Evolutionary conservation across 768 basidiomycete genomes (phyloP), one percentile per base, ranked within the genome.

Genomic region (Leucogyrophana mollusca): DNA sequence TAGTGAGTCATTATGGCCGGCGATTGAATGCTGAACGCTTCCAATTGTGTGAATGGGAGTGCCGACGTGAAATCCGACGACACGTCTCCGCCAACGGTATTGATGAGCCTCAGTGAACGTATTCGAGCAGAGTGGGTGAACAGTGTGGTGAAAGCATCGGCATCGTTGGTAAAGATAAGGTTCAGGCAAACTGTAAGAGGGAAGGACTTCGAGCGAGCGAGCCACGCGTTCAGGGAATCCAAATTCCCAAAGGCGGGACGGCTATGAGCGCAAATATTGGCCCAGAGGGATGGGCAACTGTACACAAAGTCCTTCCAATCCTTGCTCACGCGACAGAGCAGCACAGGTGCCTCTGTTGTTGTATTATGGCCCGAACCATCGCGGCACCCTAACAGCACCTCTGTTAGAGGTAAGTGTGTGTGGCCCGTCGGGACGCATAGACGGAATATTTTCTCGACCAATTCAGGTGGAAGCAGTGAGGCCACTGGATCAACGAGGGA

Each of bases 261-360:
- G 21, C 23, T 10, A 39, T 30, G 16, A 25, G 14, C 16, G 38
- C 35, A 21, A 13, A 30, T 30, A 13, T 38, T 27, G 5, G 36
- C 25, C 45, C 45, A 46, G 3, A 46, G 37, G 14, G 32, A 13
- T 9, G 45, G 45, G 13, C 36, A 38, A 20, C 22, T 13, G 14
- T 46, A 39, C 11, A 46, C 45, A 27, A 46, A 38, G 3, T 46
- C 45, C 32, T 20, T 46, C 45, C 45, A 46, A 18, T 34, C 18
- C 25, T 39, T 46, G 9, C 35, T 38, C 25, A 46, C 45, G 22
- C 16, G 17, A 25, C 45, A 46, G 36, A 46, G 45, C 17, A 32
- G n/a, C 9, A 18, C 10, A 4, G 45, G 45, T 16, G 32, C 23
- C 18, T 46, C 33, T 3, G 45, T 30, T 13, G 27, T 30, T 6